Conservation (phyloP, 2,329 filamentous ascomycete species). For the Fusarium equiseti region DNA sequence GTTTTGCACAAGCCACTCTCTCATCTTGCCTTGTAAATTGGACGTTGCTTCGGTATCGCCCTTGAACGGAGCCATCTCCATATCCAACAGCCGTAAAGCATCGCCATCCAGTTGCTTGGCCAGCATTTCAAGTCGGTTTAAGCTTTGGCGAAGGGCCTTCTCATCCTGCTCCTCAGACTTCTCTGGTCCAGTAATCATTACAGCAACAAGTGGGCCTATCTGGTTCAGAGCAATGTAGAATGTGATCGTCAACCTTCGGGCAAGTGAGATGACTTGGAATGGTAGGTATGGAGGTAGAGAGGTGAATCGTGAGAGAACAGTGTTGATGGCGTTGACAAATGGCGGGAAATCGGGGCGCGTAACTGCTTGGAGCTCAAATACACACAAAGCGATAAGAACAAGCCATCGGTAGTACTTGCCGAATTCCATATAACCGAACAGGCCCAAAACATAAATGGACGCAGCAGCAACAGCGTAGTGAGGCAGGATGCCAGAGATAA, state of each 20-base stretch:
- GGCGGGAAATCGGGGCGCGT: constrained; percentile 66
- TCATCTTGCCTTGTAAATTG: constrained; percentile 74
- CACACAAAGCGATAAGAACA: constrained; percentile 63
- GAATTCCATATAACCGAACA: constrained; percentile 76
- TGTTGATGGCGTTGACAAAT: constrained; percentile 61
- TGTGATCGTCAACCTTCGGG: constrained; percentile 81
- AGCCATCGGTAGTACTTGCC: constrained; percentile 76
- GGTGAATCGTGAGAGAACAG: constrained; percentile 54
- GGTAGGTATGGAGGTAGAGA: constrained; percentile 76
- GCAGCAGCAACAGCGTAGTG: constrained; percentile 71
- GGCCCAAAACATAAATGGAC: constrained; percentile 70
- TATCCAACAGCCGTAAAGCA: constrained; percentile 74
- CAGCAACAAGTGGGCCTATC: constrained; percentile 75
- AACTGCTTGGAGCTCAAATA: constrained; percentile 68
- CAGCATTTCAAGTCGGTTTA: constrained; percentile 74
- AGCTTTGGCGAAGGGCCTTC: constrained; percentile 67
- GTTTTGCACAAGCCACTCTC: constrained; percentile 89
- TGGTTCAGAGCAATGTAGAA: constrained; percentile 87
- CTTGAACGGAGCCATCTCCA: constrained; percentile 85
- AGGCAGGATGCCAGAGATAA: constrained; percentile 66
- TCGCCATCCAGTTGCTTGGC: constrained; percentile 75
- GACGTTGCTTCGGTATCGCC: constrained; percentile 75
- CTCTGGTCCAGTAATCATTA: constrained; percentile 46
- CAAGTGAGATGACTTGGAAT: constrained; percentile 83
- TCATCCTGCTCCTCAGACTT: constrained; percentile 55